Percentiles rank a stretch among this genome's conserved stretches.
Evolutionary conservation across 495 filamentous ascomycete genomes (phyloP).

Genomic region (Neurospora tetrasperma): DNA sequence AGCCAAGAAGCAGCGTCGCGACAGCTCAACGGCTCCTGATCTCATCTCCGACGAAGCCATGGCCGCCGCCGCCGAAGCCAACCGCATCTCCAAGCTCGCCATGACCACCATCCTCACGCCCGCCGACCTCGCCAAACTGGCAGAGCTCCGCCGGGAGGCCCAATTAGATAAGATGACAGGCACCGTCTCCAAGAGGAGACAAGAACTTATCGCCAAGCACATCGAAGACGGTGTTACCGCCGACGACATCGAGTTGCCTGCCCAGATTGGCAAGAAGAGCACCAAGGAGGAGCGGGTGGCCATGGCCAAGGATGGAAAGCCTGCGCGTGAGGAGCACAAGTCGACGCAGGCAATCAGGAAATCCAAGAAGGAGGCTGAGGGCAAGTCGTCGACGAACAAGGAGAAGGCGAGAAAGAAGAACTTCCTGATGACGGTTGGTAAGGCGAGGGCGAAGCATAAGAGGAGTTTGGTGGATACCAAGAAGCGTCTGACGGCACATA

Average conservation of each 20-base stretch:
- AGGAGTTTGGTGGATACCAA: slow-evolving; percentile 75
- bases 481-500: slow-evolving; percentile 68
- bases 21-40: slow-evolving; percentile 13
- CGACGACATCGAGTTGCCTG: slow-evolving; percentile 71
- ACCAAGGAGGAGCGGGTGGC: slow-evolving; percentile 78
- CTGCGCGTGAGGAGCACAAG: slow-evolving; percentile 64
- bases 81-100: slow-evolving; percentile 49
- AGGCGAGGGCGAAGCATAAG: slow-evolving; percentile 89
- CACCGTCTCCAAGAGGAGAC: slow-evolving; percentile 29
- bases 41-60: slow-evolving; percentile 26
- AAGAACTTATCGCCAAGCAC: slow-evolving; percentile 49
- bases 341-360: slow-evolving; percentile 69
- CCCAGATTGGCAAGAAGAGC: slow-evolving; percentile 50
- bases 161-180: slow-evolving; percentile 53
- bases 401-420: slow-evolving; percentile 97
- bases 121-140: slow-evolving; percentile 82
- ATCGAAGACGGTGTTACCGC: slow-evolving; percentile 78
- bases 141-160: slow-evolving; percentile 69
- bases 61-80: slow-evolving; percentile 30
- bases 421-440: slow-evolving; percentile 93
- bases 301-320: slow-evolving; percentile 64
- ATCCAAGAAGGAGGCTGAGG: slow-evolving; percentile 72
- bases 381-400: slow-evolving; percentile 94
- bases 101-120: slow-evolving; percentile 84
- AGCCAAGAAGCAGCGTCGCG: slow-evolving; percentile 47